These are phyloP conservation scores for Plasmodium relictum DNA, from an alignment of 169 alveolate genomes.

Conservation along the genomic window DNA sequence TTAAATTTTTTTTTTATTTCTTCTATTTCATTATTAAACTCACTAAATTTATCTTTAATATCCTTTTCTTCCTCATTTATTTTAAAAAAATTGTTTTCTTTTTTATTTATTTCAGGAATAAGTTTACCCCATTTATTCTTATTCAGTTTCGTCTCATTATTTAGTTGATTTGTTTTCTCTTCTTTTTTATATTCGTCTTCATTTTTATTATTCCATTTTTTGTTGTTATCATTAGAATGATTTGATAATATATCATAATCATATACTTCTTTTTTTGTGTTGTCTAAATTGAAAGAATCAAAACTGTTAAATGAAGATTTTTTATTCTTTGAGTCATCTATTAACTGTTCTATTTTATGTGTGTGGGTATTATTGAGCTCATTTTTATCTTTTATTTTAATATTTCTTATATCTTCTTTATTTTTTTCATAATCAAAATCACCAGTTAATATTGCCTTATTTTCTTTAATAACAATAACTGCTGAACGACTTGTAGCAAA, in stretches of 20 bases:
- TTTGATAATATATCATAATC: not conserved
- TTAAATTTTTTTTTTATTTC: constrained; percentile 31
- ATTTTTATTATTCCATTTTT: not conserved
- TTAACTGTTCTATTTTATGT: not conserved
- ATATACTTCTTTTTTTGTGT: not conserved
- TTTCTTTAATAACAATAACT: constrained; percentile 21
- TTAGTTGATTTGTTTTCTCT: not conserved
- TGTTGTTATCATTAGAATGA: not conserved
- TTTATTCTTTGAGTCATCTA: not conserved
- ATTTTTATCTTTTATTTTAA: constrained; percentile 1
- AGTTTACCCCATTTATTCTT: no score
- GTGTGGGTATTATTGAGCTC: not conserved
- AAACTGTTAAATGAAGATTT: not conserved
- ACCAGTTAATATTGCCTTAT: not conserved
- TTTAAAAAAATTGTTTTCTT: no score
- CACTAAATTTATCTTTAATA: constrained; percentile 16
- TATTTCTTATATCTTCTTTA: not conserved
- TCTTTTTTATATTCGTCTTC: not conserved
- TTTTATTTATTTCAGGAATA: no score
- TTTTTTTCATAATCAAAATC: constrained; percentile 1
- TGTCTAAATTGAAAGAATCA: not conserved
- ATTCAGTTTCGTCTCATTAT: not conserved
- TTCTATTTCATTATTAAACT: constrained; percentile 46
- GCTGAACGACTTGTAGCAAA: constrained; percentile 57
- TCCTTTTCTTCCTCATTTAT: not conserved